Percentiles rank a stretch among this genome's conserved stretches.
Evolutionary conservation across 73 alveolate species (phyloP).

Genomic region (Paramecium caudatum): DNA sequence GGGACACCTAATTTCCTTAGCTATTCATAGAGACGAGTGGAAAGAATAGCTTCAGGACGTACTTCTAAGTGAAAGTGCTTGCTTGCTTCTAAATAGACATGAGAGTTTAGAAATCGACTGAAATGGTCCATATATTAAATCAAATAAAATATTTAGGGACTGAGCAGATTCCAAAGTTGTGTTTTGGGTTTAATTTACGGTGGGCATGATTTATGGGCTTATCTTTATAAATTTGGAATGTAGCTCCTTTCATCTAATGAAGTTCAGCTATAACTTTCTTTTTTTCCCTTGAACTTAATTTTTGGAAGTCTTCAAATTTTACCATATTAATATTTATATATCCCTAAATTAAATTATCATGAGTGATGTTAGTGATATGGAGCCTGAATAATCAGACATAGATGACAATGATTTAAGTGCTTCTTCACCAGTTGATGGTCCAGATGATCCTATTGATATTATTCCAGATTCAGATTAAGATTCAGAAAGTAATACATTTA

Average conservation of each 20-base stretch:
- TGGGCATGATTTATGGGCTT: slow-evolving; percentile 2
- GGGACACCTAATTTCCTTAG: slow-evolving; percentile 14
- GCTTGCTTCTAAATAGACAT: neutral
- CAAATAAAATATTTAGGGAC: slow-evolving; percentile 54
- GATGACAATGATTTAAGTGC: neutral
- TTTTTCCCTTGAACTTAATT: slow-evolving; percentile 10
- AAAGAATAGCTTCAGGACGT: neutral
- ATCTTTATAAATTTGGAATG: slow-evolving; percentile 4
- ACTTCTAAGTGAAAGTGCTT: neutral
- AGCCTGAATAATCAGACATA: slow-evolving; percentile 44
- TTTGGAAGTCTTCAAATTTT: slow-evolving; percentile 28
- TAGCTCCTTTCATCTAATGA: slow-evolving; percentile 12
- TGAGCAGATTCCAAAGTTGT: slow-evolving; percentile 43
- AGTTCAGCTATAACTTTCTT: slow-evolving; percentile 3
- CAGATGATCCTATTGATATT: neutral
- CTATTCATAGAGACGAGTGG: neutral
- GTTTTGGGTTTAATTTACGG: slow-evolving; percentile 18
- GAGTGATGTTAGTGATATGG: slow-evolving; percentile 75
- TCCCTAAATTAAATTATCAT: slow-evolving; percentile 27
- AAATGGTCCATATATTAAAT: slow-evolving; percentile 56
- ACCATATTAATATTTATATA: no score
- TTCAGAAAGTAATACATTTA: slow-evolving; percentile 38
- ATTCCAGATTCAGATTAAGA: neutral
- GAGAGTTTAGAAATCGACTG: slow-evolving; percentile 3
- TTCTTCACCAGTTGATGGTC: neutral